Evolutionary conservation across 495 filamentous ascomycete species (phyloP), one percentile per base, ranked within the genome.

Genomic region (Penicillium silybi): DNA sequence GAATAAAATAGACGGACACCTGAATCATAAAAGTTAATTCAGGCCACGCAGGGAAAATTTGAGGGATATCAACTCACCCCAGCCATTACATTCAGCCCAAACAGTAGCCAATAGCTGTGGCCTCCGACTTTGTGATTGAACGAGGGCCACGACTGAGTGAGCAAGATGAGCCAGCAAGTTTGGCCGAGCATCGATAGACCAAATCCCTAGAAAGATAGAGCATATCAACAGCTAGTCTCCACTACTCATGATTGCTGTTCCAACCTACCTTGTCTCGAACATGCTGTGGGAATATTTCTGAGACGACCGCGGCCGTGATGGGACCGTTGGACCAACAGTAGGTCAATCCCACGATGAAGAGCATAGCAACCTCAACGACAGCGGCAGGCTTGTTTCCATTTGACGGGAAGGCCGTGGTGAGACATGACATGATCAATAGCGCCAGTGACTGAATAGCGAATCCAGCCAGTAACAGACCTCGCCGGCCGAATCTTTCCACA

Each of bases 301-400:
- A 53, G 1, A 70, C 64, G 5, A 71, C 55, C 2, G 60, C 55
- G 0, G 62, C 53, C 1, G 69, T 56, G 42, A 69, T 59, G 8
- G 69, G 69, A 8, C 69, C 66, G 42, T 68, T 69, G 15, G 66
- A 64, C 66, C 69, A 68, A 48, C 66, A 70, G 53, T 73, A 71
- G 0, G 66, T 70, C 35, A 71, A 39, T 0, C 65, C 69, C 32
- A 70, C 63, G 17, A 71, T 62, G 39, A 69, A 72, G 3, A 73
- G 49, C 66, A 73, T 70, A 1, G 63, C 62, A 13, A 71, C 54
- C 44, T 72, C 64, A 1, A 58, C 66, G 13, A 72, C 49, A 20
- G 62, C 68, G 3, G 68, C 69, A 26, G 62, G 46, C 19, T 59
- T 68, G 52, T 70, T 71, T 7, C 44, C 38, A 38, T 72, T 72